Percentiles rank a stretch among this genome's conserved stretches.
These are phyloP conservation scores for Beauveria scarabaeidicola DNA, from an alignment of 2,329 filamentous ascomycete species.

Conservation along the genomic window DNA sequence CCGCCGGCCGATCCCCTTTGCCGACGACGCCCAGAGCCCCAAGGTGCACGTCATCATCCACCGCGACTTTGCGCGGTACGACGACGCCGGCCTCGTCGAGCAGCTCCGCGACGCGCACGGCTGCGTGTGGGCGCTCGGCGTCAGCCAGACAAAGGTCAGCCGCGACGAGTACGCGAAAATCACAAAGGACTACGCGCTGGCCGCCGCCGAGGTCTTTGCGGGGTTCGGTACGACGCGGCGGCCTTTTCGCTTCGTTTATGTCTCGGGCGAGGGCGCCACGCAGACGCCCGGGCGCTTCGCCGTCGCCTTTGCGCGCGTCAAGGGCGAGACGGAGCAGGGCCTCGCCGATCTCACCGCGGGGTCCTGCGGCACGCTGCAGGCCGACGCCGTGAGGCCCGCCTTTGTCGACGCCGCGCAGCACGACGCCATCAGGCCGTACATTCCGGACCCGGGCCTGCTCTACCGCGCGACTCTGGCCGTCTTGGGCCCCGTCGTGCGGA, in stretches of 20 bases:
- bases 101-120: constrained; percentile 56
- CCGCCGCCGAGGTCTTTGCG: constrained; percentile 53
- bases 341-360: constrained; percentile 44
- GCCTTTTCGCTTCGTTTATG: constrained; percentile 61
- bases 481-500: constrained; percentile 21
- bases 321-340: constrained; percentile 55
- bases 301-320: constrained; percentile 51
- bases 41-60: constrained; percentile 60
- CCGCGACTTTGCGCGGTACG: constrained; percentile 56
- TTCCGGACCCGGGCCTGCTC: constrained; percentile 24
- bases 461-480: constrained; percentile 11
- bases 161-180: constrained; percentile 62
- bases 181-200: constrained; percentile 57
- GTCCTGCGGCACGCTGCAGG: constrained; percentile 36
- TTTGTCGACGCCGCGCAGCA: constrained; percentile 45
- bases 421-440: constrained; percentile 31
- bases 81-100: constrained; percentile 41
- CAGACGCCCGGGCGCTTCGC: constrained; percentile 47
- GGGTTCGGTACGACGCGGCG: constrained; percentile 31
- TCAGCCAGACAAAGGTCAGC: constrained; percentile 49
- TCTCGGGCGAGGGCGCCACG: constrained; percentile 58
- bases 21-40: constrained; percentile 45
- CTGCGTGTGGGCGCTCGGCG: constrained; percentile 67
- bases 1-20: constrained; percentile 55
- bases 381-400: constrained; percentile 50